A percentile compares a stretch with the other conserved stretches of the same genome.
phyloP scores from a whole-genome alignment of 257 asterid species.

The Solanum paucissectum region DNA sequence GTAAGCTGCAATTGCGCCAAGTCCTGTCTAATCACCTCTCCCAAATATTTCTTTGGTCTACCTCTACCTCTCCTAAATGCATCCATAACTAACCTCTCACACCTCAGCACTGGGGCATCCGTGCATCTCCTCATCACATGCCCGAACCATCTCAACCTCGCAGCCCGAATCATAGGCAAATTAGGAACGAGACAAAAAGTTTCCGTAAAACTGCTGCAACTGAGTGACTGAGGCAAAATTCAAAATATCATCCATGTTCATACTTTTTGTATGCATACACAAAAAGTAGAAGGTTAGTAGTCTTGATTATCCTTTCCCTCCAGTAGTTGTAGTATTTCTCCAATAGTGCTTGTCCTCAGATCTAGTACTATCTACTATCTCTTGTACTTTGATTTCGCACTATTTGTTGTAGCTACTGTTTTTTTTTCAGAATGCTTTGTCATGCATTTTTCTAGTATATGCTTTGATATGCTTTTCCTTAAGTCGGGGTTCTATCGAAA shows the following conservation, averaged over 20 bases:
- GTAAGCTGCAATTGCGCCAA: background rate
- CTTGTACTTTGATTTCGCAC: background rate
- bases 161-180: background rate
- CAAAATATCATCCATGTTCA: background rate
- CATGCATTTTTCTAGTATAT: background rate
- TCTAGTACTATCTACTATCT: background rate
- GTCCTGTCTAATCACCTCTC: background rate
- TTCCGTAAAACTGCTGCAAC: background rate
- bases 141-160: background rate
- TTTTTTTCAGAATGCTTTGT: background rate
- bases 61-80: background rate
- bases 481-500: background rate
- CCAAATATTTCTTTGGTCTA: background rate
- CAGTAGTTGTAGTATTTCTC: background rate
- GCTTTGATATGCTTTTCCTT: background rate
- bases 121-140: background rate
- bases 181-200: background rate
- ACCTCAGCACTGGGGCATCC: background rate
- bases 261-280: background rate
- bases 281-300: background rate
- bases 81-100: background rate
- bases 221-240: background rate
- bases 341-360: background rate
- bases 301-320: background rate
- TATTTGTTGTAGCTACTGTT: background rate